These are phyloP conservation scores for Serendipita vermifera DNA, from an alignment of 768 basidiomycete genomes.

Conservation along the genomic window DNA sequence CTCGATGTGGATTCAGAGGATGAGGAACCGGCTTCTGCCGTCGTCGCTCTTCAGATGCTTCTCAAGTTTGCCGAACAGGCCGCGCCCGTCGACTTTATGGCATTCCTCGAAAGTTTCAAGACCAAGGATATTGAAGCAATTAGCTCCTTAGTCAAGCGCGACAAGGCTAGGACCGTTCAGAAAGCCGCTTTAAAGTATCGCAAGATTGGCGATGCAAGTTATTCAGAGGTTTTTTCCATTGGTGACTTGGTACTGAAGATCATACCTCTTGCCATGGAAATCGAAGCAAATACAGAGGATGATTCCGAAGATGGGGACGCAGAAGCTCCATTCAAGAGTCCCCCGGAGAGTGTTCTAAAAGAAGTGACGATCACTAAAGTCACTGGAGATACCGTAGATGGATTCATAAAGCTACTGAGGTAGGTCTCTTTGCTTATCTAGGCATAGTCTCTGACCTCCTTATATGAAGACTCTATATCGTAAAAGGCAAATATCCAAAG, in stretches of 20 bases:
- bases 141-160: not conserved
- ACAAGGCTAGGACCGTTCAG: not conserved
- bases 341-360: conserved; percentile 63
- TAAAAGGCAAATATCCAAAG: conserved; percentile 73
- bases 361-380: conserved; percentile 64
- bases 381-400: conserved; percentile 62
- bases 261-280: conserved; percentile 57
- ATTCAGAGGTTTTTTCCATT: conserved; percentile 90
- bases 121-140: not conserved
- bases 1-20: not conserved
- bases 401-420: conserved; percentile 63
- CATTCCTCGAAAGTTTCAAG: not conserved
- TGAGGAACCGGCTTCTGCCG: not conserved
- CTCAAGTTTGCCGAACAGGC: not conserved
- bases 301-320: conserved; percentile 22
- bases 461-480: conserved; percentile 57
- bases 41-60: not conserved
- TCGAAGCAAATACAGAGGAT: not conserved
- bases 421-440: conserved; percentile 17
- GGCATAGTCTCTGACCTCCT: not conserved
- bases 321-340: conserved; percentile 56
- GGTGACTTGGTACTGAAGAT: conserved; percentile 84
- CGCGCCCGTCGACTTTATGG: not conserved
- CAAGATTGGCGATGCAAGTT: conserved; percentile 95
- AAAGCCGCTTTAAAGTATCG: conserved; percentile 30